Conservation (phyloP, 1,139 yeast species). For the Meyerozyma athensensis region DNA sequence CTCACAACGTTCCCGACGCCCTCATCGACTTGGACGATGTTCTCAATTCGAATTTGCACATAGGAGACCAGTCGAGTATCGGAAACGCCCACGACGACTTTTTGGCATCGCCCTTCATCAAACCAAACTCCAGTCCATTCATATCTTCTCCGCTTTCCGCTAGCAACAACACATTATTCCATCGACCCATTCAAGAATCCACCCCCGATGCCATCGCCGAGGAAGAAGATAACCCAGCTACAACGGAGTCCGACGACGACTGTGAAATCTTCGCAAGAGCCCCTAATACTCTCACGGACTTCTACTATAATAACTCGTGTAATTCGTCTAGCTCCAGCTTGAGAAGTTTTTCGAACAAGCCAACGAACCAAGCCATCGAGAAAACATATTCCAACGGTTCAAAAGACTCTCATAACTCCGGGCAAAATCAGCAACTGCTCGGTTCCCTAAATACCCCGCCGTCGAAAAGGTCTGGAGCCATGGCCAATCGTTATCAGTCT, state of each 20-base stretch:
- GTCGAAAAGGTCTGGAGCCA: conserved; percentile 39
- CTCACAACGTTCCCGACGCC: conserved; percentile 52
- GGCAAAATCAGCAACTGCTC: conserved; percentile 7
- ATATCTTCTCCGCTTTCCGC: conserved; percentile 23
- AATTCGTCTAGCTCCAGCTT: conserved; percentile 35
- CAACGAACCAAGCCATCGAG: conserved; percentile 22
- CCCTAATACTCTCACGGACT: conserved; percentile 2
- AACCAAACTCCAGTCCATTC: conserved; percentile 20
- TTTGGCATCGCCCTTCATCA: conserved; percentile 31
- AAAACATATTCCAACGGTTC: conserved; percentile 34
- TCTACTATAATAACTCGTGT: conserved; percentile 26
- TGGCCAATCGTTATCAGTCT: conserved; percentile 46
- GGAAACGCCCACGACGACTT: conserved; percentile 25
- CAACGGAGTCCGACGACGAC: conserved; percentile 17
- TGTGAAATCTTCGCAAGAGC: conserved; percentile 17
- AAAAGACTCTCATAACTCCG: conserved; percentile 20
- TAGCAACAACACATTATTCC: conserved; percentile 21
- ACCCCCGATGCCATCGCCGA: conserved; percentile 23
- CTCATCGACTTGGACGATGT: conserved; percentile 61
- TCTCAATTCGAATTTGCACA: conserved; percentile 36
- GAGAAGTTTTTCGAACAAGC: conserved; percentile 14
- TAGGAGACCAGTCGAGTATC: conserved; percentile 14
- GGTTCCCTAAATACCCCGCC: conserved; percentile 15
- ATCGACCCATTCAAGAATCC: conserved; percentile 31
- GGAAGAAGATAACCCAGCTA: conserved; percentile 26